phyloP scores from a whole-genome alignment of 2,329 filamentous ascomycete genomes.

The Fusarium keratoplasticum region DNA sequence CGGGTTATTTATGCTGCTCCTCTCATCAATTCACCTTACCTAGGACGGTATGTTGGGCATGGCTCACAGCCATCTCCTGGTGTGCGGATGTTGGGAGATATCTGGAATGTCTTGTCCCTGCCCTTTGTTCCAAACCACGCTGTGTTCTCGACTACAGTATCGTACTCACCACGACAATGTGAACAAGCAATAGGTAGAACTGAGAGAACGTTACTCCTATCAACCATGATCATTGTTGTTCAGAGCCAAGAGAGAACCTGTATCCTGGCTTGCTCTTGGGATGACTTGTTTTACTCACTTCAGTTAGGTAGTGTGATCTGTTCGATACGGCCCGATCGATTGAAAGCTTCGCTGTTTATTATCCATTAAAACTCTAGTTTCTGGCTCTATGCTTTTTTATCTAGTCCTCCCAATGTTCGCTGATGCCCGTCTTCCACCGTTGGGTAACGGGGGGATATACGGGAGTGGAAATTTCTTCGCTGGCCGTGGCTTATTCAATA shows the following conservation, averaged over 20 bases:
- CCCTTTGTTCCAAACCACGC: background rate
- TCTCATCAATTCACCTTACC: background rate
- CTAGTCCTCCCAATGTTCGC: conserved; percentile 45
- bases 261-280: background rate
- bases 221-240: background rate
- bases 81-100: background rate
- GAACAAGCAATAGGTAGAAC: background rate
- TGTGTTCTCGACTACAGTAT: background rate
- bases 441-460: conserved; percentile 48
- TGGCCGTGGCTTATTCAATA: conserved; percentile 66
- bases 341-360: conserved; percentile 4
- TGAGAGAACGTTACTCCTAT: background rate
- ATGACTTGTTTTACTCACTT: background rate
- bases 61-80: background rate
- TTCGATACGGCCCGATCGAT: background rate
- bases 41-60: background rate
- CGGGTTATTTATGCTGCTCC: background rate
- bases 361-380: conserved; percentile 8
- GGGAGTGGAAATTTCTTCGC: conserved; percentile 56
- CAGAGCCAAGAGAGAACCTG: background rate
- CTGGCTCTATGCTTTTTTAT: conserved; percentile 29
- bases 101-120: background rate
- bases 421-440: conserved; percentile 45
- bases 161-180: background rate
- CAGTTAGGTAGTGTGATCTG: no score